Conservation (phyloP, 495 filamentous ascomycete species). For the Aspergillus homomorphus region DNA sequence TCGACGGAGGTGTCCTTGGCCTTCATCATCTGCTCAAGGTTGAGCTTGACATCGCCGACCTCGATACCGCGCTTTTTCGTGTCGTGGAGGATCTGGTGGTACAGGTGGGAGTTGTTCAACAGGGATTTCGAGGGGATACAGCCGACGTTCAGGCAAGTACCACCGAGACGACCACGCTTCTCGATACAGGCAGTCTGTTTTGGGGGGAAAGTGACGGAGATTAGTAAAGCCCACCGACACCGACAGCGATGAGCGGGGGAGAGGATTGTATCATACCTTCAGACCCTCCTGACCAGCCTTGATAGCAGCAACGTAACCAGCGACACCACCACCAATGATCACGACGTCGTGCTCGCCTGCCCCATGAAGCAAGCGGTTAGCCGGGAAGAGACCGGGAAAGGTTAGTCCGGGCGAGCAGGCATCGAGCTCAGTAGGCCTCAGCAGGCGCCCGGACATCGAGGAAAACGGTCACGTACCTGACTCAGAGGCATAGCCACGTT, state of each 20-base stretch:
- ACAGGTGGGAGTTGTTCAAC: constrained; percentile 98
- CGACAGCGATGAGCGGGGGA: constrained; percentile 1
- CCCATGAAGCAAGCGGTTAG: constrained; percentile 24
- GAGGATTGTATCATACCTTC: constrained; percentile 60
- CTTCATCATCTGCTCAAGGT: constrained; percentile 94
- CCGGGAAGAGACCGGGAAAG: constrained; percentile 1
- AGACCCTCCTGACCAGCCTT: constrained; percentile 97
- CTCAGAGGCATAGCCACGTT: constrained; percentile 75
- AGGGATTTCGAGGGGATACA: constrained; percentile 99
- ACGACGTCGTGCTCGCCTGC: constrained; percentile 86
- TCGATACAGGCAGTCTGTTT: constrained; percentile 91
- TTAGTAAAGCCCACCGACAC: constrained; percentile 10
- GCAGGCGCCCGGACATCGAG: neutral
- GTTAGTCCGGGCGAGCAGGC: constrained; percentile 17
- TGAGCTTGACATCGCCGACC: constrained; percentile 94
- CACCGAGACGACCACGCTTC: constrained; percentile 92
- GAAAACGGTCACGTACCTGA: constrained; percentile 56
- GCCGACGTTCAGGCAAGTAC: constrained; percentile 97
- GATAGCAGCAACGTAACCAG: constrained; percentile 98
- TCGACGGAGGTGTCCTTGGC: constrained; percentile 90
- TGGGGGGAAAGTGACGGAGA: constrained; percentile 10
- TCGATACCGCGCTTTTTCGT: constrained; percentile 95
- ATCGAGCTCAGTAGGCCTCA: neutral
- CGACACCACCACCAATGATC: constrained; percentile 96
- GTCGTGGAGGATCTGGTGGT: constrained; percentile 97